These are phyloP conservation scores for Monosporascus sp. DNA, from an alignment of 2,329 filamentous ascomycete species.

Conservation along the genomic window DNA sequence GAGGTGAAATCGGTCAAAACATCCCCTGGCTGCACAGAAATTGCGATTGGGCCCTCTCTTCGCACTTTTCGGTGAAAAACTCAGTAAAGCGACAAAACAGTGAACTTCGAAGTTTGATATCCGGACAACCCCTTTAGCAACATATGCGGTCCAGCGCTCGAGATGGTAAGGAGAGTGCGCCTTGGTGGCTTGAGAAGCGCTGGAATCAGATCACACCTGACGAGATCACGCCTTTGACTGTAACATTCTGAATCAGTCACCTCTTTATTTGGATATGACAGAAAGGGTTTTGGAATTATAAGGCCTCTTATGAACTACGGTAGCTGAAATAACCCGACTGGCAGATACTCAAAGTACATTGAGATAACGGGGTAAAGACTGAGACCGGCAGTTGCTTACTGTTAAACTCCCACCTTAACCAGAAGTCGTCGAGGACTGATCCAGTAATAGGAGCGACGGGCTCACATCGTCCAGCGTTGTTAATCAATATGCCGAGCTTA, in stretches of 20 bases:
- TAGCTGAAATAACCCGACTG: too few species aligned
- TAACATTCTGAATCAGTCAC: not conserved
- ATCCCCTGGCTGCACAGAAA: slow-evolving; percentile 36
- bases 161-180: slow-evolving; percentile 32
- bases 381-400: not conserved
- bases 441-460: slow-evolving; percentile 16
- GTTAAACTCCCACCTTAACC: slow-evolving; percentile 11
- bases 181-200: slow-evolving; percentile 7
- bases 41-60: slow-evolving; percentile 31
- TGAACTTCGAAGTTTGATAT: slow-evolving; percentile 40
- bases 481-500: slow-evolving; percentile 28
- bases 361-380: too few species aligned
- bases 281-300: too few species aligned
- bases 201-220: slow-evolving; percentile 7
- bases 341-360: too few species aligned
- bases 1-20: slow-evolving; percentile 32
- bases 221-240: slow-evolving; percentile 7
- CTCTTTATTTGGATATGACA: not conserved
- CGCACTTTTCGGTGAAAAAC: slow-evolving; percentile 35
- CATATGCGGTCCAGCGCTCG: slow-evolving; percentile 33
- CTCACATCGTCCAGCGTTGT: slow-evolving; percentile 31
- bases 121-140: slow-evolving; percentile 26
- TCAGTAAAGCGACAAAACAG: slow-evolving; percentile 35
- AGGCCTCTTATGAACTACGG: too few species aligned
- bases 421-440: slow-evolving; percentile 7